phyloP scores from a whole-genome alignment of 345 rosid species.

The Corymbia maculata region DNA sequence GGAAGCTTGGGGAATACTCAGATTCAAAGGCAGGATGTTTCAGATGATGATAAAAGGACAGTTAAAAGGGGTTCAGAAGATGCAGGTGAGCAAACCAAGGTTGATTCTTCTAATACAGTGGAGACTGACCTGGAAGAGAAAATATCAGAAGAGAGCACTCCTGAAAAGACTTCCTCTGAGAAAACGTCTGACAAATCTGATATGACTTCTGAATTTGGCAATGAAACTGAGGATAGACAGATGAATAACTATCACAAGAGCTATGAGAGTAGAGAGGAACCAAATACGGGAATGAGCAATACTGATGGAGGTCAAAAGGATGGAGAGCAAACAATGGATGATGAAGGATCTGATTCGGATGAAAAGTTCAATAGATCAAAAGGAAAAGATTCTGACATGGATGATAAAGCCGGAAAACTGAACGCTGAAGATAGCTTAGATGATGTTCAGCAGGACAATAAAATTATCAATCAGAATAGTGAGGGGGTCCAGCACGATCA shows the following conservation, averaged over 20 bases:
- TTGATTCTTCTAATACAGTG: not conserved
- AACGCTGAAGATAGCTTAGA: slow-evolving; percentile 12
- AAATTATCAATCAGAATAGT: not conserved
- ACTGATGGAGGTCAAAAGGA: slow-evolving; percentile 5
- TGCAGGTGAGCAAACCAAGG: not conserved
- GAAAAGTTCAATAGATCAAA: slow-evolving; percentile 11
- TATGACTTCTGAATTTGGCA: not conserved
- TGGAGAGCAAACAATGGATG: slow-evolving; percentile 15
- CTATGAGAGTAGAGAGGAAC: slow-evolving; percentile 7
- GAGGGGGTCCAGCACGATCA: slow-evolving; percentile 6
- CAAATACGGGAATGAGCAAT: slow-evolving; percentile 11
- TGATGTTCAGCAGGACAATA: slow-evolving; percentile 3
- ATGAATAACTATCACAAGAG: not conserved
- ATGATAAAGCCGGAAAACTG: slow-evolving; percentile 18
- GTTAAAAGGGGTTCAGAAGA: not conserved
- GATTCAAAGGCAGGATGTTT: not conserved
- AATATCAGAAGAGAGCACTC: slow-evolving; percentile 2
- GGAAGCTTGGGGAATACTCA: not conserved
- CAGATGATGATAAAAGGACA: not conserved
- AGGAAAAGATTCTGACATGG: slow-evolving; percentile 21
- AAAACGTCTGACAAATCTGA: not conserved
- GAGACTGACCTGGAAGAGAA: not conserved
- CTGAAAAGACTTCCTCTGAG: slow-evolving; percentile 2
- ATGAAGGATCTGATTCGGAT: slow-evolving; percentile 16
- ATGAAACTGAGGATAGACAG: slow-evolving; percentile 8